Evolutionary conservation across 163 green algal genomes (phyloP).

Genomic region (Picocystis sp.): DNA sequence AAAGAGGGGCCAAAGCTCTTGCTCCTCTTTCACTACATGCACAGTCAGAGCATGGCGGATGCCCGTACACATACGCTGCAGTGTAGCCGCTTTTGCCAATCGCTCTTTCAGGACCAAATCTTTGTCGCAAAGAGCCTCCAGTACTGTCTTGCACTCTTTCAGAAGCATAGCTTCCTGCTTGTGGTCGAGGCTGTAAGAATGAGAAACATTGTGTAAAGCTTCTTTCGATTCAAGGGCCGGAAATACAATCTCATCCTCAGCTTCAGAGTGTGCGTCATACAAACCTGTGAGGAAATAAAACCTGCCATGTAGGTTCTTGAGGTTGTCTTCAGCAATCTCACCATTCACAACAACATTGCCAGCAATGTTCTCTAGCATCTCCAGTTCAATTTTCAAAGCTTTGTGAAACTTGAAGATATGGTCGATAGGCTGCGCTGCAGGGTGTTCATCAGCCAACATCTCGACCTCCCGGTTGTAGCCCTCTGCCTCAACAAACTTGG

Average conservation of each 20-base stretch:
- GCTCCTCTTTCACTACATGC: slow-evolving; percentile 75
- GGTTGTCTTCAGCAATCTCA: slow-evolving; percentile 8
- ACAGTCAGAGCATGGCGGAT: slow-evolving; percentile 72
- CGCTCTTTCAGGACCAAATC: background rate
- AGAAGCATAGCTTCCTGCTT: slow-evolving; percentile 85
- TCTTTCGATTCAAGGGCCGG: slow-evolving; percentile 91
- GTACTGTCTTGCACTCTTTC: slow-evolving; percentile 18
- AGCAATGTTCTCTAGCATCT: slow-evolving; percentile 49
- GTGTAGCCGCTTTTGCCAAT: background rate
- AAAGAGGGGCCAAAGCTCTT: slow-evolving; percentile 96
- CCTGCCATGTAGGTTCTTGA: slow-evolving; percentile 36
- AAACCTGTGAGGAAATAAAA: slow-evolving; percentile 87
- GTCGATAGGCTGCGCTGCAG: slow-evolving; percentile 60
- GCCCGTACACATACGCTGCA: slow-evolving; percentile 65
- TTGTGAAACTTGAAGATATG: slow-evolving; percentile 99
- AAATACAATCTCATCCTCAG: slow-evolving; percentile 96
- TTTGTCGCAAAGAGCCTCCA: background rate
- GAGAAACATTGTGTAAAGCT: slow-evolving; percentile 80
- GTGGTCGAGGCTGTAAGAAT: slow-evolving; percentile 95
- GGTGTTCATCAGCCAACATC: background rate
- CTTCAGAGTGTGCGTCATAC: slow-evolving; percentile 52
- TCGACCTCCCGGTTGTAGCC: slow-evolving; percentile 1
- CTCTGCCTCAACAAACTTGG: no score
- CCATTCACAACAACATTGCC: slow-evolving; percentile 4
- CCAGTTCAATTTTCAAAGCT: slow-evolving; percentile 65